Evolutionary conservation across 1,284 basidiomycete species (phyloP).

Genomic region (Leccinum fuscescens): DNA sequence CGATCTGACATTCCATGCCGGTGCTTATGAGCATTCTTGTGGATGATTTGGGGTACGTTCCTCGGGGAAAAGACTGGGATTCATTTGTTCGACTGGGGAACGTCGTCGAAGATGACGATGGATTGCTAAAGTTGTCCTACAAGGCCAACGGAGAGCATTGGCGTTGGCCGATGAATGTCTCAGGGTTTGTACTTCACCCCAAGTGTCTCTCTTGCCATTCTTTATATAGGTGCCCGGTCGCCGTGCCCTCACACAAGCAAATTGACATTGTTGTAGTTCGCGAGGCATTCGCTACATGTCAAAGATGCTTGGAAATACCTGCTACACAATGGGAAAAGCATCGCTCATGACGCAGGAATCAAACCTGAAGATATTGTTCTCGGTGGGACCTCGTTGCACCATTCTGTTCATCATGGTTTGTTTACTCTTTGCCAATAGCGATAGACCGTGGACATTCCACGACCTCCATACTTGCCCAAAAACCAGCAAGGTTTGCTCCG

Average conservation of each 20-base stretch:
- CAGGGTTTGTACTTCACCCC: constrained; percentile 35
- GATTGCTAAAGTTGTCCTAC: constrained; percentile 19
- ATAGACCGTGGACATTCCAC: too few species aligned
- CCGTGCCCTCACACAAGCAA: constrained; percentile 37
- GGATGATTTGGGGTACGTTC: constrained; percentile 50
- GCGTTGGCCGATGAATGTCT: constrained; percentile 32
- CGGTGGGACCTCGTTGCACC: constrained; percentile 30
- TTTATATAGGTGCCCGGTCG: constrained; percentile 45
- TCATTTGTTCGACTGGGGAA: constrained; percentile 44
- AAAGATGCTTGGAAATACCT: constrained; percentile 46
- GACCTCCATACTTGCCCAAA: too few species aligned
- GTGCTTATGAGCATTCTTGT: constrained; percentile 14
- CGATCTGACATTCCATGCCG: too few species aligned
- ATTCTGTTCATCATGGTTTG: too few species aligned
- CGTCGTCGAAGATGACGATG: constrained; percentile 32
- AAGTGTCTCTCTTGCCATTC: background rate
- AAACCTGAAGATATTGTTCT: constrained; percentile 46
- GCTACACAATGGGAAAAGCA: constrained; percentile 34
- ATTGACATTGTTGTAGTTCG: constrained; percentile 41
- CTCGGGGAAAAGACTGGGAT: constrained; percentile 33
- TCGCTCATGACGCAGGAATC: constrained; percentile 37
- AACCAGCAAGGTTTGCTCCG: too few species aligned
- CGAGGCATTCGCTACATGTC: constrained; percentile 30
- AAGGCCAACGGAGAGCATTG: constrained; percentile 33
- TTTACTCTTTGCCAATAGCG: too few species aligned